Evolutionary conservation across 768 basidiomycete genomes (phyloP).

Genomic region (Mrakia gelida): DNA sequence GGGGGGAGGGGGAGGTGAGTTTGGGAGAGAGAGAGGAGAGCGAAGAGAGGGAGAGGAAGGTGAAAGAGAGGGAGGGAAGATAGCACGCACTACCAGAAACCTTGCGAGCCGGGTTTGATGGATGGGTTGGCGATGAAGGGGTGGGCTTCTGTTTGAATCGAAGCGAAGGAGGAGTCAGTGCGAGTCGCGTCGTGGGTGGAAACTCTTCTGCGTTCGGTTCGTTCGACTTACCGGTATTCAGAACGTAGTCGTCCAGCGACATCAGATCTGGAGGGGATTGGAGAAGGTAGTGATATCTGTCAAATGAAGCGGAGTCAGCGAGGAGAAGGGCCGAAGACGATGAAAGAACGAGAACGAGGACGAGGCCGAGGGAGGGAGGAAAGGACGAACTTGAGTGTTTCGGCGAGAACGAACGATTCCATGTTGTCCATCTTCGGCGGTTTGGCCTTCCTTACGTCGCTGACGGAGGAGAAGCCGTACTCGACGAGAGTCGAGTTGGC

Average conservation of each 20-base stretch:
- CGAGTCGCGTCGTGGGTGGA: not conserved
- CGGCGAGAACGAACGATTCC: constrained; percentile 47
- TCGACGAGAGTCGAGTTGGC: constrained; percentile 34
- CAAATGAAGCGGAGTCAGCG: not conserved
- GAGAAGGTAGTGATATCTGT: constrained; percentile 42
- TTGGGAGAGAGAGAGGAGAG: not conserved
- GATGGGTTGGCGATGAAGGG: constrained; percentile 39
- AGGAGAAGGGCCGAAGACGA: constrained; percentile 15
- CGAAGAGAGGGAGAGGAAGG: not conserved
- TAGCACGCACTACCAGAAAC: constrained; percentile 36
- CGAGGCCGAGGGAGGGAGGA: not conserved
- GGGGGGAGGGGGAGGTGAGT: not conserved
- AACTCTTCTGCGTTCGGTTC: not conserved
- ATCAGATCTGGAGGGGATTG: constrained; percentile 43
- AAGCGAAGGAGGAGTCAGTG: not conserved
- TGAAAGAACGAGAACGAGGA: too few species aligned
- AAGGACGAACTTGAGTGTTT: constrained; percentile 40
- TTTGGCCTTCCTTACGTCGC: constrained; percentile 40
- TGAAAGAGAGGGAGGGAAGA: not conserved
- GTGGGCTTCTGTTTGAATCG: constrained; percentile 41
- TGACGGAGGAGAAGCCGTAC: constrained; percentile 43
- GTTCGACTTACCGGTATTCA: constrained; percentile 41
- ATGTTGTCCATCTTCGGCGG: constrained; percentile 24
- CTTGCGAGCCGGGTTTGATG: constrained; percentile 36
- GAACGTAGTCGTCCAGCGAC: constrained; percentile 45